Base-by-base conservation (phyloP, 2,329 filamentous ascomycete genomes). In the Byssoonygena ceratinophila region DNA sequence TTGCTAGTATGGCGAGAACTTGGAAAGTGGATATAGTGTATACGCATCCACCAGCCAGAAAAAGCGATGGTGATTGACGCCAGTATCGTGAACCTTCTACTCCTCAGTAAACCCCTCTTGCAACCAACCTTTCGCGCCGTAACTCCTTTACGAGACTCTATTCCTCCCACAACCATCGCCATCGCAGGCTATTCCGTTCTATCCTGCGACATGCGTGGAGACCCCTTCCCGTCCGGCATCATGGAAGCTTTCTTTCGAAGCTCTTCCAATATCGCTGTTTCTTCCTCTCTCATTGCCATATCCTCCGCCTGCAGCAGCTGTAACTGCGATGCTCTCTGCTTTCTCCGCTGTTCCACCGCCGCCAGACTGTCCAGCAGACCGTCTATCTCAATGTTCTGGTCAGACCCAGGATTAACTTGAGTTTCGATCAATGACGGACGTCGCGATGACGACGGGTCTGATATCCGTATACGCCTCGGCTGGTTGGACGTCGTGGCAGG, bases 281-380 rank as follows among this genome's bases (percentile, higher is more conserved):
- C 48, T n/a, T 51, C 25, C 11, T 20, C 47, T 23, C 47, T 41
- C 12, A 50, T 50, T 11, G 47, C 47, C 47, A 50, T 50, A 14
- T 51, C 48, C 12, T 51, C 37, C 6, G 41, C 40, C 14, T 51
- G 48, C 14, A 51, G 20, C 11, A 18, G 16, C n/a, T 27, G 37
- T 4, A 51, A 20, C n/a, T 51, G 48, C 16, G 48, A 36, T 20
- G 40, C 39, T 23, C 48, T 16, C 9, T 44, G 39, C 29, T 36
- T 51, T 44, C 27, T 34, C 23, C 39, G 37, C 20, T 36, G 39
- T 45, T 44, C 48, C 18, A 51, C 37, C 16, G 20, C 20, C n/a
- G 48, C 48, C n/a, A 51, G 40, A 36, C 36, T 37, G 25, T 25
- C 41, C 5, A 51, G 48, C n/a, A 51, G 27, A 16, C 16, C 37